Conservation (phyloP, 2,329 filamentous ascomycete genomes). For the Amauroascus niger region DNA sequence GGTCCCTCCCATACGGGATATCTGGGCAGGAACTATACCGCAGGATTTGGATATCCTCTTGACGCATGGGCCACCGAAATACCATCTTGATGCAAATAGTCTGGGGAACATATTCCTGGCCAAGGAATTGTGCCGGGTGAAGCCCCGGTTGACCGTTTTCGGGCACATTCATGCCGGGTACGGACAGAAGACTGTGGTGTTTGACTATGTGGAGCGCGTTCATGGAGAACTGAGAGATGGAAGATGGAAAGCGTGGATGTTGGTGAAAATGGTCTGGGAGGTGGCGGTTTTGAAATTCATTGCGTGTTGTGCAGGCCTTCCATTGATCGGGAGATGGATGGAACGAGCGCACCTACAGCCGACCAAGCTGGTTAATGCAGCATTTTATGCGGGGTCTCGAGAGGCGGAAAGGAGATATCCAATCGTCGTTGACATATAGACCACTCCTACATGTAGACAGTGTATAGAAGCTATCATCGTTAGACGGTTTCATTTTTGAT, state of each 20-base stretch:
- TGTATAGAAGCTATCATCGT: too few species aligned
- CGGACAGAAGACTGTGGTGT: slow-evolving; percentile 11
- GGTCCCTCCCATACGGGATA: slow-evolving; percentile 16
- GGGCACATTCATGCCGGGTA: slow-evolving; percentile 22
- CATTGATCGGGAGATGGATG: background rate
- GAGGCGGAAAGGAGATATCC: slow-evolving; percentile 5
- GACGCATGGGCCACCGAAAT: slow-evolving; percentile 20
- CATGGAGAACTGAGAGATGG: slow-evolving; percentile 8
- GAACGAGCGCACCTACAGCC: background rate
- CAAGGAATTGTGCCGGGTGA: slow-evolving; percentile 19
- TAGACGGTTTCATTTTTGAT: background rate
- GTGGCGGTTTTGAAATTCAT: background rate
- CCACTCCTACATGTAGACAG: too few species aligned
- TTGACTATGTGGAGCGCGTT: slow-evolving; percentile 6
- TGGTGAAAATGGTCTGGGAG: slow-evolving; percentile 2
- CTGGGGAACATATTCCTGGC: slow-evolving; percentile 19
- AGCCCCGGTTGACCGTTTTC: slow-evolving; percentile 22
- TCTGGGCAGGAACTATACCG: slow-evolving; percentile 20
- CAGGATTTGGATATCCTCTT: slow-evolving; percentile 20
- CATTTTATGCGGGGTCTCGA: slow-evolving; percentile 1
- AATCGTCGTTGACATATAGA: background rate
- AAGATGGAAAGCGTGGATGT: background rate
- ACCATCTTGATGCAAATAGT: slow-evolving; percentile 17
- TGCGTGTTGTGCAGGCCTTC: background rate
- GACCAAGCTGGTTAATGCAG: slow-evolving; percentile 11